A percentile compares a stretch with the other conserved stretches of the same genome.
These are phyloP conservation scores for Erigeron philadelphicus DNA, from an alignment of 140 eudicot genomes.

Conservation along the genomic window DNA sequence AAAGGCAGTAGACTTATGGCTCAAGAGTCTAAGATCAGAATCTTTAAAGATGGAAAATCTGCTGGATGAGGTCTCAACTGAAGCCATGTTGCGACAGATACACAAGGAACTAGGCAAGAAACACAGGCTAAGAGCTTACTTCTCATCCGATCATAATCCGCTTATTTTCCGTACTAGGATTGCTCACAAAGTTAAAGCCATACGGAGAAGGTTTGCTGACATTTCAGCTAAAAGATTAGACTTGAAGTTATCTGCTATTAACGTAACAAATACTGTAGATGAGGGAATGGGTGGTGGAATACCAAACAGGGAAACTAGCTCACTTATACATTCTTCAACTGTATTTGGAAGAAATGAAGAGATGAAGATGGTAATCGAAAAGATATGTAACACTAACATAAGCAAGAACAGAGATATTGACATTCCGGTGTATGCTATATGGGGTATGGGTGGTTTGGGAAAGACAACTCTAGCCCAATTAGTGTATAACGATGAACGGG, in stretches of 20 bases:
- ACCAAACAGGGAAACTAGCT: slow-evolving; percentile 4
- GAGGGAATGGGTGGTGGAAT: background rate
- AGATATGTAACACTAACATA: background rate
- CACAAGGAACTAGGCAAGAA: background rate
- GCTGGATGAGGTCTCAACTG: slow-evolving; percentile 11
- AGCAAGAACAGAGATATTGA: background rate
- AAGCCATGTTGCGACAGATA: slow-evolving; percentile 3
- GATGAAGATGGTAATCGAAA: background rate
- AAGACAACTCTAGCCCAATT: slow-evolving; percentile 9
- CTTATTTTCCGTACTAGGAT: background rate
- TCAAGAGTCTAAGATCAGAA: slow-evolving; percentile 7
- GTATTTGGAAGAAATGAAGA: slow-evolving; percentile 8
- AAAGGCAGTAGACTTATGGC: slow-evolving; percentile 7
- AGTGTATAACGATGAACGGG: slow-evolving; percentile 9
- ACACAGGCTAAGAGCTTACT: background rate
- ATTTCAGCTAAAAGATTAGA: background rate
- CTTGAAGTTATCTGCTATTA: background rate
- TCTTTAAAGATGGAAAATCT: slow-evolving; percentile 9
- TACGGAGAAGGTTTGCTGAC: background rate
- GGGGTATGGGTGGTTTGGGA: slow-evolving; percentile 16
- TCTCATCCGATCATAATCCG: background rate
- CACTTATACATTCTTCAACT: background rate
- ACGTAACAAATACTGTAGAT: background rate
- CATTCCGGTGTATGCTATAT: slow-evolving; percentile 1
- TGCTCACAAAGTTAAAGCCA: background rate